Evolutionary conservation across 345 rosid genomes (phyloP).

Genomic region (Zanthoxylum bungeanum): DNA sequence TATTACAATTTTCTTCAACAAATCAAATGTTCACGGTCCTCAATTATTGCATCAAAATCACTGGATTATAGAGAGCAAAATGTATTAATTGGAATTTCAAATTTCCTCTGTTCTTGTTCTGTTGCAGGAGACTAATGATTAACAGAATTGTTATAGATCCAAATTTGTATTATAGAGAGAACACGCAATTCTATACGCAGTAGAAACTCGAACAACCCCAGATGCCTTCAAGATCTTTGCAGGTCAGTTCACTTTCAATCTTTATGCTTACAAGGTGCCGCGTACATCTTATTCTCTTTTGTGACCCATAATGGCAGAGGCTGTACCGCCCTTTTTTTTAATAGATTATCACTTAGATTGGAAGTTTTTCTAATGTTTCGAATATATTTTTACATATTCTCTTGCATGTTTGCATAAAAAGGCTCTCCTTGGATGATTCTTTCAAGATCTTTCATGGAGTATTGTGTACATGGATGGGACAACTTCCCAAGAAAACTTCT

Average conservation of each 20-base stretch:
- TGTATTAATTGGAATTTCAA: neutral
- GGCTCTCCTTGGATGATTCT: slow-evolving; percentile 36
- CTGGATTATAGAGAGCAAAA: neutral
- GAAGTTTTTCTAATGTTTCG: too few species aligned
- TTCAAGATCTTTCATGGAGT: too few species aligned
- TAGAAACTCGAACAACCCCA: slow-evolving; percentile 24
- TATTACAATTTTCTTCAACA: neutral
- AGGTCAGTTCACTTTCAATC: too few species aligned
- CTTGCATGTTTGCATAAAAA: neutral
- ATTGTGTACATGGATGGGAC: too few species aligned
- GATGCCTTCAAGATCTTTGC: slow-evolving; percentile 23
- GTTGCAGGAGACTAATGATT: too few species aligned
- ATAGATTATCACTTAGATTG: too few species aligned
- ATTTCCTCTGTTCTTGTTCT: neutral
- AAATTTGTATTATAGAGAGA: too few species aligned
- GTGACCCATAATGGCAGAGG: too few species aligned
- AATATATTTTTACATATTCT: neutral
- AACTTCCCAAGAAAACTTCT: too few species aligned
- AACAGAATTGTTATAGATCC: slow-evolving; percentile 34
- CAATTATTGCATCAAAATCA: neutral
- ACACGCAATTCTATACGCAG: slow-evolving; percentile 29
- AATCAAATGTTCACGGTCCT: neutral
- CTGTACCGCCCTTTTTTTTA: too few species aligned
- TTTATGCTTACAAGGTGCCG: too few species aligned
- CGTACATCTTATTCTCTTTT: too few species aligned